These are phyloP conservation scores for Aspergillus arachidicola DNA, from an alignment of 2,329 filamentous ascomycete genomes.

Conservation along the genomic window DNA sequence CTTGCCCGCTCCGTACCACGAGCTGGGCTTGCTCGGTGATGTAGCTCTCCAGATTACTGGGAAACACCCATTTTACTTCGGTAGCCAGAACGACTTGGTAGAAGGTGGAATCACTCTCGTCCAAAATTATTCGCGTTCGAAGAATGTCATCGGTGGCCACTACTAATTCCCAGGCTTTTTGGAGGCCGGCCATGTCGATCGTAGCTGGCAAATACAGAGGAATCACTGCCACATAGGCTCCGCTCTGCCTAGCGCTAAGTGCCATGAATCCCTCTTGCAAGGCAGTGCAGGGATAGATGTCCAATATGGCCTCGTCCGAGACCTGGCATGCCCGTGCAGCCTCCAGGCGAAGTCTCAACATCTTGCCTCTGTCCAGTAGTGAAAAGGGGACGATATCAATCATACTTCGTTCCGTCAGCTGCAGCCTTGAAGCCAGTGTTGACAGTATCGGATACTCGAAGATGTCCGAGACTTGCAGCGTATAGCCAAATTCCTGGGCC, in stretches of 20 bases:
- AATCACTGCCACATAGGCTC: not conserved
- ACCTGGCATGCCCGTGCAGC: not conserved
- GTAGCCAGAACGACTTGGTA: not conserved
- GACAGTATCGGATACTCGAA: slow-evolving; percentile 29
- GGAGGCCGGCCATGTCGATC: not conserved
- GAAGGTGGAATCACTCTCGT: not conserved
- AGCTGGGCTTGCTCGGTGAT: not conserved
- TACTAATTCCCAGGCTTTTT: not conserved
- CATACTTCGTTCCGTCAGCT: not conserved
- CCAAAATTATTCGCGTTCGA: not conserved
- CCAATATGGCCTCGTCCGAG: not conserved
- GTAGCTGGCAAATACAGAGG: not conserved
- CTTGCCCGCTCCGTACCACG: not conserved
- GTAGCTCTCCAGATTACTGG: not conserved
- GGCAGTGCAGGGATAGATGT: slow-evolving; percentile 39
- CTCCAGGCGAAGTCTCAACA: not conserved
- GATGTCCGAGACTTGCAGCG: slow-evolving; percentile 26
- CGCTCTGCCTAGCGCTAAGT: slow-evolving; percentile 26
- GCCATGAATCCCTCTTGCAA: slow-evolving; percentile 45
- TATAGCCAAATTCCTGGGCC: slow-evolving; percentile 13
- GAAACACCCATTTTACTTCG: not conserved
- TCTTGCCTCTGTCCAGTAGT: not conserved
- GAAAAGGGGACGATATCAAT: not conserved
- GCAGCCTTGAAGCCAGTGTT: slow-evolving; percentile 48
- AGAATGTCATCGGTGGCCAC: not conserved